These are phyloP conservation scores for Candida neerlandica DNA, from an alignment of 1,139 yeast genomes.

Conservation along the genomic window DNA sequence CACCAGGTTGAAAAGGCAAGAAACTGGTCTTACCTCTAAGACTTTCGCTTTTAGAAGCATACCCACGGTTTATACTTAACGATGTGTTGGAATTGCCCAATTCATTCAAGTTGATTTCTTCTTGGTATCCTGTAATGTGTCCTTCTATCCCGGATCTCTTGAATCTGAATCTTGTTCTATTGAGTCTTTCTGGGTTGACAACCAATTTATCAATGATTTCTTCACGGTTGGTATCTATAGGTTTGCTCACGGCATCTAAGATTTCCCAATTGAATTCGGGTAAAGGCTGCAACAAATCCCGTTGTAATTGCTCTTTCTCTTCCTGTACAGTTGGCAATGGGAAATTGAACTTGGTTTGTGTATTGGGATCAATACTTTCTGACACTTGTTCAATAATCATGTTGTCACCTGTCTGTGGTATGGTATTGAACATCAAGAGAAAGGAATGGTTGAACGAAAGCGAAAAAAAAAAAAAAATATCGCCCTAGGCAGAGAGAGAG, in stretches of 20 bases:
- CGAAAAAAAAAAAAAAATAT: not conserved
- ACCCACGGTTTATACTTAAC: conserved; percentile 68
- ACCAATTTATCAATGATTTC: conserved; percentile 46
- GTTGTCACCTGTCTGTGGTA: not conserved
- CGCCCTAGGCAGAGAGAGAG: not conserved
- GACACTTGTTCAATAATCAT: conserved; percentile 12
- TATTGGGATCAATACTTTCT: conserved; percentile 11
- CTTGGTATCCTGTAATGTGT: conserved; percentile 60
- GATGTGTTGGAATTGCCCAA: conserved; percentile 58
- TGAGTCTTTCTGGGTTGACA: conserved; percentile 52
- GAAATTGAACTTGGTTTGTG: conserved; percentile 9
- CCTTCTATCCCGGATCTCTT: conserved; percentile 80
- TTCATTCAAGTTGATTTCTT: conserved; percentile 56
- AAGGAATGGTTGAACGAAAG: no score
- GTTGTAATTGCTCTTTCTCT: conserved; percentile 9
- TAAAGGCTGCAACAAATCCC: conserved; percentile 47
- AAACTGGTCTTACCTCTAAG: conserved; percentile 73
- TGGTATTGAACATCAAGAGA: no score
- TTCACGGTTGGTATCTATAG: conserved; percentile 37
- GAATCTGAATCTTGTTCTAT: conserved; percentile 60
- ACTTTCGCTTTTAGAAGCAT: conserved; percentile 61
- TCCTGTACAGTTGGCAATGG: conserved; percentile 10
- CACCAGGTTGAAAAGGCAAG: conserved; percentile 95
- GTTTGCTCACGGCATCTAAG: conserved; percentile 53
- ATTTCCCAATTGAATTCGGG: conserved; percentile 59